These are phyloP conservation scores for Trichosporon asahii DNA, from an alignment of 1,284 basidiomycete species.

Conservation along the genomic window DNA sequence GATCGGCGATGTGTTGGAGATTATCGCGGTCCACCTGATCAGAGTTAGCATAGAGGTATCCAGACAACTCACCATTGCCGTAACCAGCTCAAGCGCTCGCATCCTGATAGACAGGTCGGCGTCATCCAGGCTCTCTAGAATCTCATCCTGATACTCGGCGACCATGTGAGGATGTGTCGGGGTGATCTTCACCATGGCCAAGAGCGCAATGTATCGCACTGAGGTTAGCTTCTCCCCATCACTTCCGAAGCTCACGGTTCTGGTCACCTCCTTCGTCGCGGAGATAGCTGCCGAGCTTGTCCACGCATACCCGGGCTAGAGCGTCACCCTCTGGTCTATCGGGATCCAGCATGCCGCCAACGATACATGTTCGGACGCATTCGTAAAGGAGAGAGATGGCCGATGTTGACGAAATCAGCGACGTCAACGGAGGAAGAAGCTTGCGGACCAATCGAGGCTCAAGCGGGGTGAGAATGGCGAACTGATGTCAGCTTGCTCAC, in stretches of 20 bases:
- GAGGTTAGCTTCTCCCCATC: background rate
- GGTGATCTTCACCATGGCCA: constrained; percentile 93
- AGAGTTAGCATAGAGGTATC: constrained; percentile 12
- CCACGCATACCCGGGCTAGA: constrained; percentile 82
- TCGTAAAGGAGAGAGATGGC: constrained; percentile 96
- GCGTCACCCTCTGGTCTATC: constrained; percentile 64
- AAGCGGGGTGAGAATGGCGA: constrained; percentile 61
- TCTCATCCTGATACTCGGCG: constrained; percentile 86
- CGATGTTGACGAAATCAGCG: constrained; percentile 90
- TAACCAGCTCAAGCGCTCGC: constrained; percentile 87
- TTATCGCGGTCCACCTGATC: constrained; percentile 72
- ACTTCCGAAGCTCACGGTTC: constrained; percentile 64
- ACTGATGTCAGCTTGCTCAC: constrained; percentile 5
- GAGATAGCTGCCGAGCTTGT: constrained; percentile 88
- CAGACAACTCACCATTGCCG: constrained; percentile 70
- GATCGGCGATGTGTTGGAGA: constrained; percentile 81
- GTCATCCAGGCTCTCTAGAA: constrained; percentile 84
- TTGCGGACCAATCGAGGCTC: constrained; percentile 93
- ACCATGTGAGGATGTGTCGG: constrained; percentile 88
- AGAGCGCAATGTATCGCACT: constrained; percentile 95
- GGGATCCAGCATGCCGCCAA: constrained; percentile 89
- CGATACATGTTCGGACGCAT: constrained; percentile 97
- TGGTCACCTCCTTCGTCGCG: constrained; percentile 78
- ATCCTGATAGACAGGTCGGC: constrained; percentile 93
- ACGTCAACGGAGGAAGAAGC: constrained; percentile 85